These are phyloP conservation scores for Geranium brycei DNA, from an alignment of 345 rosid species.

Conservation along the genomic window DNA sequence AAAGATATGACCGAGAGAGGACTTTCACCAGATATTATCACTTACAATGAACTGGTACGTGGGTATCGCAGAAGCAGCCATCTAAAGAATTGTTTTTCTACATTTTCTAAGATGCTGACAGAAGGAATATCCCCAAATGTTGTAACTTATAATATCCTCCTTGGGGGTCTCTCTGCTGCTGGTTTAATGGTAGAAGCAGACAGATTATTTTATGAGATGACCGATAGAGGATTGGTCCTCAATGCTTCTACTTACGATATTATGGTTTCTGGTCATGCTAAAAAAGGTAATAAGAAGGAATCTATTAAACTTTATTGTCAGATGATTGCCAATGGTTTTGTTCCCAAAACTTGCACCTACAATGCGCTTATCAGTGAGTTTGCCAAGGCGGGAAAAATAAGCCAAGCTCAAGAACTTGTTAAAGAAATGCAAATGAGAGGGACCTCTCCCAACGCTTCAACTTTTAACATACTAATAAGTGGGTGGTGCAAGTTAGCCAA, in stretches of 20 bases:
- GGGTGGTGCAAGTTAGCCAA: constrained; percentile 57
- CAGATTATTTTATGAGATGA: constrained; percentile 45
- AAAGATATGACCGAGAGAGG: constrained; percentile 45
- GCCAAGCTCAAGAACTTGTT: constrained; percentile 61
- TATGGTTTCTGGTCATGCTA: constrained; percentile 54
- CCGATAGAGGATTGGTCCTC: constrained; percentile 40
- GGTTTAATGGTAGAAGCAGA: constrained; percentile 39
- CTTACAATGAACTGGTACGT: constrained; percentile 60
- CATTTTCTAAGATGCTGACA: constrained; percentile 40
- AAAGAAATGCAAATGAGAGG: constrained; percentile 65
- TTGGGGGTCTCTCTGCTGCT: constrained; percentile 42
- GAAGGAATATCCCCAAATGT: constrained; percentile 44
- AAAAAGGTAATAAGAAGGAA: constrained; percentile 57
- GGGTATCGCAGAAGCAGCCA: constrained; percentile 57
- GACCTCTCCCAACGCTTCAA: constrained; percentile 47
- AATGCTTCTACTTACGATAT: constrained; percentile 55
- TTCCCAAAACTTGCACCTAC: constrained; percentile 64
- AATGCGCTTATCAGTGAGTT: constrained; percentile 59
- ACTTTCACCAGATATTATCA: constrained; percentile 31
- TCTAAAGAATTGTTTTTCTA: constrained; percentile 33
- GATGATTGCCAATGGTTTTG: constrained; percentile 62
- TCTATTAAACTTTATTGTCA: constrained; percentile 51
- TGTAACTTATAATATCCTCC: constrained; percentile 55
- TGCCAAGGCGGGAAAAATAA: constrained; percentile 58
- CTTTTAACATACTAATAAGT: constrained; percentile 58